Conservation (phyloP, 1,284 basidiomycete species). For the Trichosporon faecale region DNA sequence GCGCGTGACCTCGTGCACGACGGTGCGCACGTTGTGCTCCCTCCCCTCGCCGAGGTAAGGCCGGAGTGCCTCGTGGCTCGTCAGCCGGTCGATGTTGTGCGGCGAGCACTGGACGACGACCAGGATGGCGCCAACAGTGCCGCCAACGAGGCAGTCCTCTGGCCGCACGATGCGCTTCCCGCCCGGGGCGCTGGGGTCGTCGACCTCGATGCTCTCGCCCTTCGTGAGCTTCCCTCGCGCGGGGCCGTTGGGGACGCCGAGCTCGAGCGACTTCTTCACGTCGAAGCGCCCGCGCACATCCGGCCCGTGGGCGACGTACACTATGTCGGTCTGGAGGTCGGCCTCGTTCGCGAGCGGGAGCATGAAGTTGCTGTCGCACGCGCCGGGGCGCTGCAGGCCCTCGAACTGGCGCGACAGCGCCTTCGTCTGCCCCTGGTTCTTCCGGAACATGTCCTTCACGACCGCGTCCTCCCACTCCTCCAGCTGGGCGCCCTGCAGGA, state of each 20-base stretch:
- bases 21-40: slow-evolving; percentile 54
- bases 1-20: slow-evolving; percentile 67
- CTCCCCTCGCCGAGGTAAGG: slow-evolving; percentile 46
- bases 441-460: slow-evolving; percentile 34
- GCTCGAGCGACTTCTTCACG: slow-evolving; percentile 60
- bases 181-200: slow-evolving; percentile 53
- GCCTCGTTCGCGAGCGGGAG: slow-evolving; percentile 31
- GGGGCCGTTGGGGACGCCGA: slow-evolving; percentile 66
- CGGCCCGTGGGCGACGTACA: slow-evolving; percentile 74
- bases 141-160: slow-evolving; percentile 50
- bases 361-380: slow-evolving; percentile 26
- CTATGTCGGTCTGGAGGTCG: slow-evolving; percentile 44
- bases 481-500: neutral
- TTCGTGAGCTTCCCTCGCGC: slow-evolving; percentile 51
- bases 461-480: slow-evolving; percentile 17
- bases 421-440: slow-evolving; percentile 8
- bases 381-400: slow-evolving; percentile 7
- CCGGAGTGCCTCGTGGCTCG: slow-evolving; percentile 56
- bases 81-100: slow-evolving; percentile 47
- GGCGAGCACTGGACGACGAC: slow-evolving; percentile 42
- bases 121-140: slow-evolving; percentile 41
- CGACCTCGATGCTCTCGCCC: slow-evolving; percentile 53
- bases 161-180: slow-evolving; percentile 57
- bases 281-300: slow-evolving; percentile 83
- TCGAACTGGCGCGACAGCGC: slow-evolving; percentile 2